Base-by-base conservation (phyloP, 441 rosid genomes). In the Viola pubescens region DNA sequence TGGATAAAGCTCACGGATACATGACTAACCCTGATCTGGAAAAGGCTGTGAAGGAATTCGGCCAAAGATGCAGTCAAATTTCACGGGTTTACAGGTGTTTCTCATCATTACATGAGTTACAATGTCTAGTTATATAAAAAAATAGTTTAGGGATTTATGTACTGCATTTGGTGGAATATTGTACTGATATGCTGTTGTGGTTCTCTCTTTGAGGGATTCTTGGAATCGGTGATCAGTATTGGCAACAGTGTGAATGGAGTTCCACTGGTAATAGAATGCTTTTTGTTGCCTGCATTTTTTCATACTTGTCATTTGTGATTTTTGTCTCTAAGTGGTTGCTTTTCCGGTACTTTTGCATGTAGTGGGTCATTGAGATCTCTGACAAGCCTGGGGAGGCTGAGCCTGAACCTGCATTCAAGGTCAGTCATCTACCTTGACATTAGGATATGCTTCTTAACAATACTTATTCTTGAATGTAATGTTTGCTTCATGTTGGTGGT, bases 341-440 rank as follows among this genome's bases (percentile, higher is more conserved):
- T 58, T 47, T 54, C 67, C 57, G 41, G 56, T 65, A 0, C 66
- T 63, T 41, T 63, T 37, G 38, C 39, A 34, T 70, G 41, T 63
- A 89, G 98, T 87, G 91, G 98, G 97, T 87, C 69, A 81, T 92
- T 62, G 98, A 87, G 82, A 89, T 92, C 46, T 92, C 97, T 49
- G 96, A 89, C 83, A 85, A 66, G 59, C 98, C 96, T 39, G 87
- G 97, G 38, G 72, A 69, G 68, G 82, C 77, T 73, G 97, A 94
- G 79, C 82, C 87, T 60, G 84, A 94, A 75, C 98, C 97, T 73
- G 95, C 98, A 50, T 94, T 94, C 74, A 90, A 94, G 96, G 98
- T 89, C 65, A 73, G 26, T 73, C 37, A 59, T 57, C 44, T 42
- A 39, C 38, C 41, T 6, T 8, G 12, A 5, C 12, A 6, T 4